phyloP scores from a whole-genome alignment of 1,284 basidiomycete species.

The Bjerkandera adusta region DNA sequence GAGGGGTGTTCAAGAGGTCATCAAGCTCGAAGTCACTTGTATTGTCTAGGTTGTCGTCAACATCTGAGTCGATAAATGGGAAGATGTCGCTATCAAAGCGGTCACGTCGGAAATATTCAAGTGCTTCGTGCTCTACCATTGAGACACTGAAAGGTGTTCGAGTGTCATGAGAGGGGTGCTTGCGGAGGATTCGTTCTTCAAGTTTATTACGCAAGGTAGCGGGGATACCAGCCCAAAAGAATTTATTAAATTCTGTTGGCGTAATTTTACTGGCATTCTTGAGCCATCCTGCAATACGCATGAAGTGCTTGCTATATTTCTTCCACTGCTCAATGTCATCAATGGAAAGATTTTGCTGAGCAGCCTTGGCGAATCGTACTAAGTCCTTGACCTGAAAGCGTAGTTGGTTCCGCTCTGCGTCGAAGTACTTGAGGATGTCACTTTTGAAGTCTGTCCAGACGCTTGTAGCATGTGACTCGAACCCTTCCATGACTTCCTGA shows the following conservation, averaged over 20 bases:
- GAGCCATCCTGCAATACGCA: slow-evolving; percentile 13
- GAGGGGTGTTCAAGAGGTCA: too few species aligned
- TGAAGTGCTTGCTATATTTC: slow-evolving; percentile 5
- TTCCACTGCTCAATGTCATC: slow-evolving; percentile 1
- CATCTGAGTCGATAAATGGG: slow-evolving; percentile 1
- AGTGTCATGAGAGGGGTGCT: slow-evolving; percentile 1
- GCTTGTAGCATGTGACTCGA: neutral
- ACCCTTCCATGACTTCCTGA: slow-evolving; percentile 8
- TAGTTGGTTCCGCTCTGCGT: slow-evolving; percentile 9
- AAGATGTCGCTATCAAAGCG: slow-evolving; percentile 7
- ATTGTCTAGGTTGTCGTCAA: too few species aligned
- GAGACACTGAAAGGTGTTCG: neutral
- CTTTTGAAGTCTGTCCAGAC: neutral
- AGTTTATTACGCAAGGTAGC: neutral
- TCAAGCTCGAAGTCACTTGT: too few species aligned
- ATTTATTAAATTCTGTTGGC: neutral
- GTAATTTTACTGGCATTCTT: neutral
- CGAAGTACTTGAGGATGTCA: slow-evolving; percentile 6
- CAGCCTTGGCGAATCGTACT: neutral
- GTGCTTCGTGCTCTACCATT: neutral
- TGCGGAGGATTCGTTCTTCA: neutral
- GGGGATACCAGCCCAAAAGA: slow-evolving; percentile 10
- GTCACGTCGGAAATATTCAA: slow-evolving; percentile 3
- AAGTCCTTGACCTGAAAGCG: slow-evolving; percentile 4
- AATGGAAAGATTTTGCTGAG: neutral